phyloP scores from a whole-genome alignment of 2,329 filamentous ascomycete genomes.

The Aspergillus puulaauensis region DNA sequence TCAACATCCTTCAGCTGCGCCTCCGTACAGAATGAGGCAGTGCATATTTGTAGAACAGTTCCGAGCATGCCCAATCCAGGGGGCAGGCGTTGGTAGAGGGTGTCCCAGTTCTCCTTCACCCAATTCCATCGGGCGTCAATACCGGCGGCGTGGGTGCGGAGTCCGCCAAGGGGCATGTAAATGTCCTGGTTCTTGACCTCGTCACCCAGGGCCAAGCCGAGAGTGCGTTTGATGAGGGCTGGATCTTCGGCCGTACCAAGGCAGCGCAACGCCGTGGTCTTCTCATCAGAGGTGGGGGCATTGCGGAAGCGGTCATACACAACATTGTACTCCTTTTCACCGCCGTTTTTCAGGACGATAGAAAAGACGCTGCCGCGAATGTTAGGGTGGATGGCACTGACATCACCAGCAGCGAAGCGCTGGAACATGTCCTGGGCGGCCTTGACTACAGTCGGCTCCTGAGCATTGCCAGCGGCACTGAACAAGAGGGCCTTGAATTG shows the following conservation, averaged over 20 bases:
- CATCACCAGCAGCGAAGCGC: constrained; percentile 78
- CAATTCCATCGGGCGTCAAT: constrained; percentile 78
- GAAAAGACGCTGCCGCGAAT: constrained; percentile 83
- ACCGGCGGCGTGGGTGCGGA: constrained; percentile 74
- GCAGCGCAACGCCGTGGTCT: constrained; percentile 82
- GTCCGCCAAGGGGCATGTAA: constrained; percentile 79
- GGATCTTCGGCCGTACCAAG: constrained; percentile 77
- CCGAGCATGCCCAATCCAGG: constrained; percentile 86
- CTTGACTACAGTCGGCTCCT: constrained; percentile 73
- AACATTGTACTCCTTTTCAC: constrained; percentile 79
- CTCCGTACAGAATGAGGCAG: constrained; percentile 73
- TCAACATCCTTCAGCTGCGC: constrained; percentile 75
- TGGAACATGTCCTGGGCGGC: constrained; percentile 88
- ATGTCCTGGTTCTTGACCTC: constrained; percentile 94
- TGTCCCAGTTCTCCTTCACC: constrained; percentile 87
- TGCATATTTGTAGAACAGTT: constrained; percentile 78
- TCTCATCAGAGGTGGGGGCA: constrained; percentile 78
- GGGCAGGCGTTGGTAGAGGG: constrained; percentile 75
- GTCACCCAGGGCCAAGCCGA: constrained; percentile 71
- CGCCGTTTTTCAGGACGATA: constrained; percentile 80
- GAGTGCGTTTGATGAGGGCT: constrained; percentile 76
- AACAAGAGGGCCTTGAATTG: constrained; percentile 95
- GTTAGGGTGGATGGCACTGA: constrained; percentile 84
- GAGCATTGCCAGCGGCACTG: constrained; percentile 74
- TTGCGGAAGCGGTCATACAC: constrained; percentile 73